Conservation (phyloP, 2,329 filamentous ascomycete genomes). For the Penicillium freii region DNA sequence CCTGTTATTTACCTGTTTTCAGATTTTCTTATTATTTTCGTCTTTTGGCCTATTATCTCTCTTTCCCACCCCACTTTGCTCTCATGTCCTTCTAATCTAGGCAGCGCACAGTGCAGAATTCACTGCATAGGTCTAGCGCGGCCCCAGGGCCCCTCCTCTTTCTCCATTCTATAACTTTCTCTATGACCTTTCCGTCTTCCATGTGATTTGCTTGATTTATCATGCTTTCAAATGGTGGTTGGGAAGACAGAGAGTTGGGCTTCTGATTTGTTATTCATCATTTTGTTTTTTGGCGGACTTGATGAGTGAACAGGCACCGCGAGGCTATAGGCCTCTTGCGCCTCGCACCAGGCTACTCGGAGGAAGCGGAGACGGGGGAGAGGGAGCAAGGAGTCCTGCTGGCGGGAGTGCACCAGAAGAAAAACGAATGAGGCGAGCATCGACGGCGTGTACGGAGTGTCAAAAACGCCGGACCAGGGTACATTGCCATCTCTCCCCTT, state of each 20-base stretch:
- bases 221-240: conserved; percentile 9
- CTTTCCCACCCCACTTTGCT: not conserved
- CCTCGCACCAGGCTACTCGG: conserved; percentile 25
- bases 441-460: conserved; percentile 40
- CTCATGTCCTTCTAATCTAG: not conserved
- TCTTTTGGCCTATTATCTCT: not conserved
- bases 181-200: not conserved
- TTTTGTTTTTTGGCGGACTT: not conserved
- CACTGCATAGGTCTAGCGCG: not conserved
- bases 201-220: conserved; percentile 6
- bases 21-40: conserved; percentile 1
- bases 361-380: conserved; percentile 12
- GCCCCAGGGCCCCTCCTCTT: conserved; percentile 2
- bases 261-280: conserved; percentile 1
- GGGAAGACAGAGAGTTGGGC: not conserved
- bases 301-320: conserved; percentile 31
- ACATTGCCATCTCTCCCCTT: conserved; percentile 5
- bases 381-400: conserved; percentile 16
- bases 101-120: conserved; percentile 5
- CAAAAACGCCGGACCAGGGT: conserved; percentile 41
- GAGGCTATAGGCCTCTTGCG: conserved; percentile 33
- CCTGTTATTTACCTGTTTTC: conserved; percentile 4
- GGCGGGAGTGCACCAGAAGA: conserved; percentile 27
- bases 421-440: conserved; percentile 35
- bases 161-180: conserved; percentile 6